These are phyloP conservation scores for Macadamia tetraphylla DNA, from an alignment of 164 flowering plant species.

Conservation along the genomic window DNA sequence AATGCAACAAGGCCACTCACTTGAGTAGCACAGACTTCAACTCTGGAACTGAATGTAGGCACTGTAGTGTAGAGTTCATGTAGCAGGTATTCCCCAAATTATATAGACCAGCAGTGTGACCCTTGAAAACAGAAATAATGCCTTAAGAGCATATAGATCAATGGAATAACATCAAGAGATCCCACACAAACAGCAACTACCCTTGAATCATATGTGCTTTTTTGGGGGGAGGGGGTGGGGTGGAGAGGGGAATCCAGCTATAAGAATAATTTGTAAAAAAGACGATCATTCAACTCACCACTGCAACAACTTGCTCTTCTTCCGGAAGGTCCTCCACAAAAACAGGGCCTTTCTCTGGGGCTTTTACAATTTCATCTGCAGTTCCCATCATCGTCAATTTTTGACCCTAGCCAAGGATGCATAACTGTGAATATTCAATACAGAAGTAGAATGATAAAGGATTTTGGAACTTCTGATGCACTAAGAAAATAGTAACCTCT, in stretches of 20 bases:
- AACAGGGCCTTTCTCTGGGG: slow-evolving; percentile 90
- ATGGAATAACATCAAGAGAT: no score
- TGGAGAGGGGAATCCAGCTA: background rate
- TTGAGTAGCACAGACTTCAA: slow-evolving; percentile 75
- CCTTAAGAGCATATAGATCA: background rate
- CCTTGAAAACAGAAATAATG: slow-evolving; percentile 37
- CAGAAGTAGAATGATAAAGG: background rate
- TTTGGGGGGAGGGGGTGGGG: no score
- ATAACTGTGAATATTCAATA: background rate
- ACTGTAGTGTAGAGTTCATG: slow-evolving; percentile 96
- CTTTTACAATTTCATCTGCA: slow-evolving; percentile 87
- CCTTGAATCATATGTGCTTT: no score
- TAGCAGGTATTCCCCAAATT: slow-evolving; percentile 97
- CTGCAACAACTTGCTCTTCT: slow-evolving; percentile 75
- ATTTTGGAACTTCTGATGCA: background rate
- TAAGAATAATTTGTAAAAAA: background rate
- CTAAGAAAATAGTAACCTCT: slow-evolving; percentile 41
- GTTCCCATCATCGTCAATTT: slow-evolving; percentile 99
- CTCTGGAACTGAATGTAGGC: slow-evolving; percentile 96
- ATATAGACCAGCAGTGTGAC: slow-evolving; percentile 82
- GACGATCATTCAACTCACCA: slow-evolving; percentile 39
- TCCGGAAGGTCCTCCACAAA: slow-evolving; percentile 95
- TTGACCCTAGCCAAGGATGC: slow-evolving; percentile 60
- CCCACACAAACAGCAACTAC: no score
- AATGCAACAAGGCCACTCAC: slow-evolving; percentile 33